phyloP scores from a whole-genome alignment of 2,329 filamentous ascomycete species.

The Plenodomus lindquistii region DNA sequence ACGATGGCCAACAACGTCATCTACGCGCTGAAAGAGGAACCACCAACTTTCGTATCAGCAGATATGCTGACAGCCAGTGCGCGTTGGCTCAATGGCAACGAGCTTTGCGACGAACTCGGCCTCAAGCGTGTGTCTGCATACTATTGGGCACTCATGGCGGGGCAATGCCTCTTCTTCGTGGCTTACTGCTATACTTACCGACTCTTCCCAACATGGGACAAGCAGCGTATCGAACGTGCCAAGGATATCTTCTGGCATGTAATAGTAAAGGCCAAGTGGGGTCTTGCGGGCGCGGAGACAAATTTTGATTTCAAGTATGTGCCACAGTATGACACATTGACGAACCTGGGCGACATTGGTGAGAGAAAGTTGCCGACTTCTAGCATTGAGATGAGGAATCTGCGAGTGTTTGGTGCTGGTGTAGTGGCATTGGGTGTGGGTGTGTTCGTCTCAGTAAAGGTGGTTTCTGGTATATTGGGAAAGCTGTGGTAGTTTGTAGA shows the following conservation, averaged over 20 bases:
- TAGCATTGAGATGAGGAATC: slow-evolving; percentile 52
- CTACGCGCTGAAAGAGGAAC: slow-evolving; percentile 64
- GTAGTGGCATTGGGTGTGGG: slow-evolving; percentile 32
- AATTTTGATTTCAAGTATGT: slow-evolving; percentile 74
- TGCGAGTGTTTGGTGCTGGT: slow-evolving; percentile 52
- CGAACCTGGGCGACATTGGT: slow-evolving; percentile 51
- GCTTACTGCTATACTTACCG: slow-evolving; percentile 58
- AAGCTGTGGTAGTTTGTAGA: slow-evolving; percentile 19
- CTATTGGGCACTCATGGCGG: slow-evolving; percentile 63
- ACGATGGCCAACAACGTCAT: slow-evolving; percentile 77
- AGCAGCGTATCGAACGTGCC: slow-evolving; percentile 56
- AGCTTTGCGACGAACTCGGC: slow-evolving; percentile 63
- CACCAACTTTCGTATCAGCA: slow-evolving; percentile 67
- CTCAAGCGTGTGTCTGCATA: slow-evolving; percentile 61
- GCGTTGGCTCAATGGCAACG: slow-evolving; percentile 70
- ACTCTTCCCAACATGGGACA: slow-evolving; percentile 53
- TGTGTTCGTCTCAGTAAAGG: slow-evolving; percentile 28
- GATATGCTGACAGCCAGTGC: slow-evolving; percentile 70
- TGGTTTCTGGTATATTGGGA: slow-evolving; percentile 22
- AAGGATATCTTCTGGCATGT: slow-evolving; percentile 61
- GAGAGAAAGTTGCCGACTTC: slow-evolving; percentile 44
- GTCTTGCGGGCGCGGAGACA: slow-evolving; percentile 63
- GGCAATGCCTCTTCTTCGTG: slow-evolving; percentile 70
- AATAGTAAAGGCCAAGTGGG: slow-evolving; percentile 66
- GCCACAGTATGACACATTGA: slow-evolving; percentile 58